These are phyloP conservation scores for Suillus spraguei DNA, from an alignment of 768 basidiomycete genomes.

Conservation along the genomic window DNA sequence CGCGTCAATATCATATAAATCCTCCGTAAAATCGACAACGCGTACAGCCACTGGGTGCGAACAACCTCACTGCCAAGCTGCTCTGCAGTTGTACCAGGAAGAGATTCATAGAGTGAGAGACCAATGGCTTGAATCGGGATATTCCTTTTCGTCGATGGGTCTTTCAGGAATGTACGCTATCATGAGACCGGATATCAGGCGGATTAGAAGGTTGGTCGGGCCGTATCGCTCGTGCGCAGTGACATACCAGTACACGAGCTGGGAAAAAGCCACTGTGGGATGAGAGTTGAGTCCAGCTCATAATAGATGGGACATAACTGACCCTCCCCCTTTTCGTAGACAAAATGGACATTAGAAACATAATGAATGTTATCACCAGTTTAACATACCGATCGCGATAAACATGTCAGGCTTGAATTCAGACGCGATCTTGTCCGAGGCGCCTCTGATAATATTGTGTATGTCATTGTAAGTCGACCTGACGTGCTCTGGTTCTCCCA, in stretches of 20 bases:
- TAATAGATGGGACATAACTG: constrained; percentile 36
- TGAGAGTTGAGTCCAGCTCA: constrained; percentile 19
- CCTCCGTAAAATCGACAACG: constrained; percentile 1
- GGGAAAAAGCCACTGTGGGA: constrained; percentile 87
- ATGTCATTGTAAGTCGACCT: constrained; percentile 90
- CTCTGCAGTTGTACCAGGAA: constrained; percentile 73
- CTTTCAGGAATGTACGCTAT: constrained; percentile 85
- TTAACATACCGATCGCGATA: constrained; percentile 71
- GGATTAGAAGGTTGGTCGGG: constrained; percentile 5
- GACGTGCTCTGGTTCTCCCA: constrained; percentile 56
- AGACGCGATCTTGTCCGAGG: constrained; percentile 65
- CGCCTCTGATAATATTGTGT: constrained; percentile 80
- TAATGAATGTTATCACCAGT: constrained; percentile 21
- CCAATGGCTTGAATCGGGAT: constrained; percentile 97
- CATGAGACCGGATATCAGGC: constrained; percentile 1
- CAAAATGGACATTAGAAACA: constrained; percentile 6
- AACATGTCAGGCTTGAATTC: constrained; percentile 88
- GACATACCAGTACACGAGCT: constrained; percentile 79
- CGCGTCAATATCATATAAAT: constrained; percentile 7
- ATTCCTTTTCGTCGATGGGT: constrained; percentile 66
- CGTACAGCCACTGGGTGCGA: constrained; percentile 96
- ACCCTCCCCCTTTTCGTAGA: constrained; percentile 71
- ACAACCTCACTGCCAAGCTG: constrained; percentile 84
- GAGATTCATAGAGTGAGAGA: constrained; percentile 90
- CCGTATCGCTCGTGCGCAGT: neutral